Base-by-base conservation (phyloP, 129 eudicot genomes). In the Calendula officinalis region DNA sequence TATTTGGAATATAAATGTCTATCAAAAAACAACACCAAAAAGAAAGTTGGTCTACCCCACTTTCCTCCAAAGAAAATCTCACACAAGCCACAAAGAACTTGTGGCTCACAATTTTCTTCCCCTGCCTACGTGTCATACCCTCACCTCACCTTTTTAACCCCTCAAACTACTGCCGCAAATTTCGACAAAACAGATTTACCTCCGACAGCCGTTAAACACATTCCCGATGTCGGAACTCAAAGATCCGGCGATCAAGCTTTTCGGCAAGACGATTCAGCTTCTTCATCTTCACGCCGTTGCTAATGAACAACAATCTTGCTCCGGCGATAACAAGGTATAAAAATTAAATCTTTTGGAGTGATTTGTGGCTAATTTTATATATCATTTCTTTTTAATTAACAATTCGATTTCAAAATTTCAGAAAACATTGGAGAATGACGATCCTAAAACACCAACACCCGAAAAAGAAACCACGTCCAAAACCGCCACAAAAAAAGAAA, bases 251-350 rank as follows among this genome's bases (percentile, higher is more conserved):
- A 74, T 82, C 47, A 82, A 77, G 75, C 75, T 82, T 52, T 82
- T 82, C 37, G 87, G 87, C 17, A 77, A 77, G 62, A 82, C 81
- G 5, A 82, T 82, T 70, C 83, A 74, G 49, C 41, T 77, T 74
- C 75, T 48, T 7, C 56, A 76, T 66, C 42, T 10, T 27, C 45
- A 69, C 42, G 43, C 11, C 11, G 27, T 0, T 13, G 15, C 59
- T 8, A 12, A 32, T 44, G 44, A 65, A 55, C 66, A 34, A 15
- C 63, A 16, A 46, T 51, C 39, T 62, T 45, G 57, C 49, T 61
- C 64, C 7, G 9, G 17, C 6, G 46, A 70, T 51, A n/a, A n/a
- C 42, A 75, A 75, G 78, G 78, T 76, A 71, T 56, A 50, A n/a
- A 0, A 5, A 32, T 3, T 30, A 8, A n/a, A 39, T 10, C 38